Evolutionary conservation across 306 rosid species (phyloP).

Genomic region (Delonix regia): DNA sequence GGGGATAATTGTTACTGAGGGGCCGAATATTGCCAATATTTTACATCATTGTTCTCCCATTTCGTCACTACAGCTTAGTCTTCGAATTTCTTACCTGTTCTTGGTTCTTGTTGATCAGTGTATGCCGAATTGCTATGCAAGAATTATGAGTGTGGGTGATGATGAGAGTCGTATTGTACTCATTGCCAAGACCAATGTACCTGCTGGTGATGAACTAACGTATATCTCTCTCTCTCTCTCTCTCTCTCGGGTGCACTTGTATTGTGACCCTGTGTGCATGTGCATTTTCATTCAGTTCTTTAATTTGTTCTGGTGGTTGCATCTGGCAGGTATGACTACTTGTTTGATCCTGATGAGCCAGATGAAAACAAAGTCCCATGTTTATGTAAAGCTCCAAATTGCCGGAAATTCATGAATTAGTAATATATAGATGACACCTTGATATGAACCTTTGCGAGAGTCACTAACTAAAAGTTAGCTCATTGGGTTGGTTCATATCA

Average conservation of each 20-base stretch:
- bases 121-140: constrained; percentile 98
- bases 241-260: neutral
- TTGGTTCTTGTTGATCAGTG: constrained; percentile 60
- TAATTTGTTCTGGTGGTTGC: constrained; percentile 32
- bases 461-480: constrained; percentile 15
- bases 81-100: constrained; percentile 16
- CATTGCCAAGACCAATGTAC: constrained; percentile 82
- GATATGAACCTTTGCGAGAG: neutral
- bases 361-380: constrained; percentile 98
- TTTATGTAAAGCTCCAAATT: constrained; percentile 92
- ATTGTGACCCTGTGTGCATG: neutral
- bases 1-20: neutral
- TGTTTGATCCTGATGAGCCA: constrained; percentile 97
- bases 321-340: constrained; percentile 83
- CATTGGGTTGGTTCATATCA: neutral
- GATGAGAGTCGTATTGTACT: constrained; percentile 97
- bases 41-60: neutral
- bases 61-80: neutral
- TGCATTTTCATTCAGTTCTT: neutral
- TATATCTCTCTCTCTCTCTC: constrained; percentile 34
- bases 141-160: constrained; percentile 98
- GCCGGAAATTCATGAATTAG: constrained; percentile 98
- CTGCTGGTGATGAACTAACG: constrained; percentile 93
- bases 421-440: constrained; percentile 47
- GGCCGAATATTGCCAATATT: neutral